Base-by-base conservation (phyloP, 2,329 filamentous ascomycete genomes). In the Penicillium glabrum region DNA sequence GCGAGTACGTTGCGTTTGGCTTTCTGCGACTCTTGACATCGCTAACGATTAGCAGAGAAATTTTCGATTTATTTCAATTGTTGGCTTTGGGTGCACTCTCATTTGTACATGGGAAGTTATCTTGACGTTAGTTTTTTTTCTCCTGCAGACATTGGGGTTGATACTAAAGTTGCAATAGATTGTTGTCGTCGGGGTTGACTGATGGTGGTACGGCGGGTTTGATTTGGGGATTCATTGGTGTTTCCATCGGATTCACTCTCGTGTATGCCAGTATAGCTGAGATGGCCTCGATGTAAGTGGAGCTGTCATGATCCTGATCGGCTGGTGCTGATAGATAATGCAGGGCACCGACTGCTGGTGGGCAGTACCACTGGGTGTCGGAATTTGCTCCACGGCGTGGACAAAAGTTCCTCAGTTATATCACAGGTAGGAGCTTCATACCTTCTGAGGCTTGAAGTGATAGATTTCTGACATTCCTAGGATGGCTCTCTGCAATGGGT, bases 401-500 rank as follows among this genome's bases (percentile, higher is more conserved):
- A 26, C 76, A 79, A 53, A 78, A 75, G 35, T 72, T 75, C 31
- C 67, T 82, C 1, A 80, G 78, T 51, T 82, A 80, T 61, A 72
- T 75, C 31, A 75, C 77, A 13, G 75, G 76, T 72, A 69, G 47
- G 53, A 24, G 29, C n/a, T 48, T 0, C 13, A 19, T n/a, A 5
- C 3, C 0, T 21, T 19, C 13, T 5, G 14, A 8, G 5, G 14
- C 16, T 33, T n/a, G 11, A 31, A 11, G 23, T n/a, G 3, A 24
- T 16, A 11, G 5, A 37, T 39, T 19, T 3, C 24, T 9, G 45
- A 51, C 2, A 27, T 13, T 24, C 19, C n/a, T 37, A 75, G 74
- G 74, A 14, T 79, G 77, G 77, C 72, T 79, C 29, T 73, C 70
- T 48, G 73, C 73, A 23, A 72, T 76, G 39, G 76, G 75, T 19